These are phyloP conservation scores for Hanseniaspora gamundiae DNA, from an alignment of 1,139 yeast genomes.

Conservation along the genomic window DNA sequence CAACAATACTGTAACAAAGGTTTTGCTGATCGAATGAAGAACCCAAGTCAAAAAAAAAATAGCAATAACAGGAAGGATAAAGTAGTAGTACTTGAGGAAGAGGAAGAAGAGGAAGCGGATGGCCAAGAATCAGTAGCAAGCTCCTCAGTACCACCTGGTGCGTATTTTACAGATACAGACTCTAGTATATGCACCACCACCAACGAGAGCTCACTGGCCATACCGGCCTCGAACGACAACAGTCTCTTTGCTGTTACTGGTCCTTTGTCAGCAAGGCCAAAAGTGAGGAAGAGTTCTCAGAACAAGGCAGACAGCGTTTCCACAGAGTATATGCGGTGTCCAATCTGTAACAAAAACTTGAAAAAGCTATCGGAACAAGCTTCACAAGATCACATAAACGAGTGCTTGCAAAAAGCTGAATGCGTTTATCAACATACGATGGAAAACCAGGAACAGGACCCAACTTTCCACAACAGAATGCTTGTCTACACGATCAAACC, in stretches of 20 bases:
- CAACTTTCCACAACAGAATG: constrained; percentile 53
- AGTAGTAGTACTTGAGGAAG: not conserved
- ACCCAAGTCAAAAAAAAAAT: not conserved
- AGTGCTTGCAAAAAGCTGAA: constrained; percentile 57
- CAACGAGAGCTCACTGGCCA: not conserved
- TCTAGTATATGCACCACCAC: not conserved
- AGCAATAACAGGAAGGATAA: not conserved
- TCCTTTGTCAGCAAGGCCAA: not conserved
- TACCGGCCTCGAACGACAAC: constrained; percentile 3
- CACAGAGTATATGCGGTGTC: constrained; percentile 29
- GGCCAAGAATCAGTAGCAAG: not conserved
- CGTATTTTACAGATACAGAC: not conserved
- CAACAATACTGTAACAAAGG: not conserved
- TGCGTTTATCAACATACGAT: constrained; percentile 44
- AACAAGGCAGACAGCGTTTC: constrained; percentile 22
- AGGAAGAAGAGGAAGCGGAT: not conserved
- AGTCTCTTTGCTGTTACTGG: constrained; percentile 2
- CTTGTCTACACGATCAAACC: constrained; percentile 52
- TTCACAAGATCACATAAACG: constrained; percentile 56
- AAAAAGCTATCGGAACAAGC: constrained; percentile 29
- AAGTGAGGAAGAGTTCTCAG: not conserved
- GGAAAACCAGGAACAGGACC: not conserved
- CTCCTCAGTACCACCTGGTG: not conserved
- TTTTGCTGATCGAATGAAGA: not conserved
- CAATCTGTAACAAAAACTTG: constrained; percentile 40